A percentile compares a stretch with the other conserved stretches of the same genome.
These are phyloP conservation scores for Dichotomocladium elegans DNA, from an alignment of 371 early-diverging fungal species.

Conservation along the genomic window DNA sequence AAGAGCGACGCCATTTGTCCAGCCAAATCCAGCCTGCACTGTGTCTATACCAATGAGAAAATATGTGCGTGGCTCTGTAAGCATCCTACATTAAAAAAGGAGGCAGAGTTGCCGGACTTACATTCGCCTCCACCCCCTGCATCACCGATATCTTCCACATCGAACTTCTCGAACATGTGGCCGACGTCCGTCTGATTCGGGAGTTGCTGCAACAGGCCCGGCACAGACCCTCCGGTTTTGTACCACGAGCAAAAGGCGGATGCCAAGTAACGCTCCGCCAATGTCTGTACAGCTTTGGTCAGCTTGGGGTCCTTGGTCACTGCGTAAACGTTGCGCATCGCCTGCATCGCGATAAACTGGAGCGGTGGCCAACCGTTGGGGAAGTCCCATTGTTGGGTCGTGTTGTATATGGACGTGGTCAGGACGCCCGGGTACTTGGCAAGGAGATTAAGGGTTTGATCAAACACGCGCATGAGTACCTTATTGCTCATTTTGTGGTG, in stretches of 20 bases:
- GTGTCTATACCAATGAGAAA: conserved; percentile 26
- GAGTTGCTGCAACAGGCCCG: conserved; percentile 31
- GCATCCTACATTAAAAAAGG: not conserved
- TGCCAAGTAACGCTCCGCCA: conserved; percentile 64
- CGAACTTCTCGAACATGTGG: conserved; percentile 84
- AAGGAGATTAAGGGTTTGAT: conserved; percentile 22
- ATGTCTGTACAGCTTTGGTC: conserved; percentile 27
- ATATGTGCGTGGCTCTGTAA: not conserved
- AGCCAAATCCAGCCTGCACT: conserved; percentile 89
- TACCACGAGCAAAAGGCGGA: conserved; percentile 73
- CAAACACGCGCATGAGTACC: conserved; percentile 23
- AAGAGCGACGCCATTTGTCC: conserved; percentile 88
- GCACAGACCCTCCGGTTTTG: conserved; percentile 59
- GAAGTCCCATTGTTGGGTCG: conserved; percentile 85
- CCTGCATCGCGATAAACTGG: conserved; percentile 53
- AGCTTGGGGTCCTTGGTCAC: conserved; percentile 4
- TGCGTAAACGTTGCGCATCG: conserved; percentile 31
- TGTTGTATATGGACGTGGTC: conserved; percentile 57
- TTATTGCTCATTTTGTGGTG: conserved; percentile 21
- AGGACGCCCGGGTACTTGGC: conserved; percentile 58
- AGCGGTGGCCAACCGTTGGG: conserved; percentile 82
- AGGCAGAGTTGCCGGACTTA: not conserved
- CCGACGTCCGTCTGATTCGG: conserved; percentile 34
- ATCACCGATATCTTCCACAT: conserved; percentile 51
- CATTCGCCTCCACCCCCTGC: conserved; percentile 84